A percentile compares a stretch with the other conserved stretches of the same genome.
These are phyloP conservation scores for Santalum album DNA, from an alignment of 164 flowering plant species.

Conservation along the genomic window DNA sequence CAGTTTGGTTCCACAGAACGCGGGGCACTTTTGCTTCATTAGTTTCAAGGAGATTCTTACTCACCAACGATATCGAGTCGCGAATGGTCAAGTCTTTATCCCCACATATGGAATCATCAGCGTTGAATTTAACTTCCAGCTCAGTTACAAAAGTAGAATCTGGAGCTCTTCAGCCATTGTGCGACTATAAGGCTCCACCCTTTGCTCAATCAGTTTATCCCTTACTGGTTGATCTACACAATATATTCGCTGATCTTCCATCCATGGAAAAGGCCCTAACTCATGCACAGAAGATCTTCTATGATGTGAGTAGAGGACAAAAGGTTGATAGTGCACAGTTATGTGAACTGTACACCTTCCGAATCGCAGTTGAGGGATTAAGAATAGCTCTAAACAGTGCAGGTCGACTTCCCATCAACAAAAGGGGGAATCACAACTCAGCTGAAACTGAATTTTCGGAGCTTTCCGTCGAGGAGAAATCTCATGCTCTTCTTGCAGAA, in stretches of 20 bases:
- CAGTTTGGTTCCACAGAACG: slow-evolving; percentile 46
- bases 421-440: slow-evolving; percentile 10
- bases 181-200: slow-evolving; percentile 48
- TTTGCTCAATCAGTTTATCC: slow-evolving; percentile 73
- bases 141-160: slow-evolving; percentile 16
- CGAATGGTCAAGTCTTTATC: slow-evolving; percentile 43
- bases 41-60: slow-evolving; percentile 21
- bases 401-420: slow-evolving; percentile 39
- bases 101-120: slow-evolving; percentile 22
- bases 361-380: slow-evolving; percentile 77
- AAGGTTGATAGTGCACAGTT: slow-evolving; percentile 35
- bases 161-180: slow-evolving; percentile 21
- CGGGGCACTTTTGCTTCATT: slow-evolving; percentile 17
- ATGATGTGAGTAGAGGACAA: slow-evolving; percentile 62
- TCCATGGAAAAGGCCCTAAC: slow-evolving; percentile 58
- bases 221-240: slow-evolving; percentile 56
- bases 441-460: slow-evolving; percentile 34
- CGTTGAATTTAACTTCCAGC: slow-evolving; percentile 8
- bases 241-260: slow-evolving; percentile 56
- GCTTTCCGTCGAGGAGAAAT: slow-evolving; percentile 60
- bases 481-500: slow-evolving; percentile 62
- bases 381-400: slow-evolving; percentile 61
- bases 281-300: slow-evolving; percentile 66
- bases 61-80: slow-evolving; percentile 27
- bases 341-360: slow-evolving; percentile 58